phyloP scores from a whole-genome alignment of 805 yeast genomes.

The Clavispora carvajalis region DNA sequence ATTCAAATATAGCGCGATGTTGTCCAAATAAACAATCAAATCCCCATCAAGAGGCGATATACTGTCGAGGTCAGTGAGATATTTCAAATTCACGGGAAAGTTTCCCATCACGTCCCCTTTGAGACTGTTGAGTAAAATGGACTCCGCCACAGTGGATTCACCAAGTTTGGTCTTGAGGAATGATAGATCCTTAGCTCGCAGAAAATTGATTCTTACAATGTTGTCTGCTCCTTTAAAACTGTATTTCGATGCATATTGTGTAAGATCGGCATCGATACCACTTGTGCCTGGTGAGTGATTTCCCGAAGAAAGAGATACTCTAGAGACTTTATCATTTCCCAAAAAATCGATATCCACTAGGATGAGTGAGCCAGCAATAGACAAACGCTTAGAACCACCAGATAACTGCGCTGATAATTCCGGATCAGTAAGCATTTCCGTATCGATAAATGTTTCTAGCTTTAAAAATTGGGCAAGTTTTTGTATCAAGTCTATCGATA shows the following conservation, averaged over 20 bases:
- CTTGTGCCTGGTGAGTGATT: constrained; percentile 13
- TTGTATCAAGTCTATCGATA: constrained; percentile 35
- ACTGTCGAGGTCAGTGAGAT: constrained; percentile 32
- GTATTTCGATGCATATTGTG: not conserved
- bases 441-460: constrained; percentile 39
- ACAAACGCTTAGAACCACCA: constrained; percentile 18
- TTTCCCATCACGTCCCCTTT: constrained; percentile 16
- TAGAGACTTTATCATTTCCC: constrained; percentile 19
- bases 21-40: constrained; percentile 27
- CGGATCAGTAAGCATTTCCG: constrained; percentile 20
- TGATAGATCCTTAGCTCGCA: constrained; percentile 9
- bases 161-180: constrained; percentile 14
- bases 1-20: constrained; percentile 23
- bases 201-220: constrained; percentile 11
- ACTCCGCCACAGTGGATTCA: constrained; percentile 19
- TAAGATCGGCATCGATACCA: not conserved
- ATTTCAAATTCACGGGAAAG: constrained; percentile 33
- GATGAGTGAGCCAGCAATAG: constrained; percentile 39
- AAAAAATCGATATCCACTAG: constrained; percentile 36
- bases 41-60: constrained; percentile 27
- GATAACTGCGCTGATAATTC: not conserved
- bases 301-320: constrained; percentile 35
- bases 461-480: constrained; percentile 35
- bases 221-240: constrained; percentile 4
- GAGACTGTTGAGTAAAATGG: constrained; percentile 25